These are phyloP conservation scores for Epichloe bromicola DNA, from an alignment of 2,329 filamentous ascomycete species.

Conservation along the genomic window DNA sequence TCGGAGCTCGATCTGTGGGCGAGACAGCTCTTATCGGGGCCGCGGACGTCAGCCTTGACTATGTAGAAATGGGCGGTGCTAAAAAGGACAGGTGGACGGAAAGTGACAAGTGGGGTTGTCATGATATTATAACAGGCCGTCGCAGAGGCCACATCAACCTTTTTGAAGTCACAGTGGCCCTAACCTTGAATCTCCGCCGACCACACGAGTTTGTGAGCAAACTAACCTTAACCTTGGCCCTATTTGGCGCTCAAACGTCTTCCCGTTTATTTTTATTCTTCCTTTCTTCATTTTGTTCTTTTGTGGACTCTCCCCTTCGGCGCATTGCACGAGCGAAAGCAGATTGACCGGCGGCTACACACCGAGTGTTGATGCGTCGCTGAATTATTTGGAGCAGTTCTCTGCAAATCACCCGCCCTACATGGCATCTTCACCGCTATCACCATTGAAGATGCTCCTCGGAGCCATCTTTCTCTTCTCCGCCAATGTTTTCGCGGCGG, in stretches of 20 bases:
- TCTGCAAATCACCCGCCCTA: conserved; percentile 12
- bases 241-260: too few relatives aligned
- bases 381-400: conserved; percentile 4
- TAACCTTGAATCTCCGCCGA: not conserved
- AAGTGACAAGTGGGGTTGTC: not conserved
- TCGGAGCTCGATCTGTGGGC: not conserved
- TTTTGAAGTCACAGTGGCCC: conserved; percentile 2
- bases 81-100: conserved; percentile 1
- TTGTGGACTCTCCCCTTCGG: not conserved
- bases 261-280: too few relatives aligned
- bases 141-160: conserved; percentile 23
- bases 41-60: not conserved
- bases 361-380: conserved; percentile 1
- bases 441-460: conserved; percentile 26
- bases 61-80: not conserved
- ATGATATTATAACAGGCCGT: conserved; percentile 6
- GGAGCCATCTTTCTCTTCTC: conserved; percentile 24
- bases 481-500: conserved; percentile 36
- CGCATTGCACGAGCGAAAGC: not conserved
- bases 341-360: not conserved
- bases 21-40: conserved; percentile 5
- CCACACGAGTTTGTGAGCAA: not conserved
- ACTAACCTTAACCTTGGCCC: too few relatives aligned
- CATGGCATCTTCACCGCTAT: conserved; percentile 23
- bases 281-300: too few relatives aligned